Percentiles rank a stretch among this genome's conserved stretches.
Conservation (phyloP, 169 alveolate genomes). For the Amoebophrya sp. region DNA sequence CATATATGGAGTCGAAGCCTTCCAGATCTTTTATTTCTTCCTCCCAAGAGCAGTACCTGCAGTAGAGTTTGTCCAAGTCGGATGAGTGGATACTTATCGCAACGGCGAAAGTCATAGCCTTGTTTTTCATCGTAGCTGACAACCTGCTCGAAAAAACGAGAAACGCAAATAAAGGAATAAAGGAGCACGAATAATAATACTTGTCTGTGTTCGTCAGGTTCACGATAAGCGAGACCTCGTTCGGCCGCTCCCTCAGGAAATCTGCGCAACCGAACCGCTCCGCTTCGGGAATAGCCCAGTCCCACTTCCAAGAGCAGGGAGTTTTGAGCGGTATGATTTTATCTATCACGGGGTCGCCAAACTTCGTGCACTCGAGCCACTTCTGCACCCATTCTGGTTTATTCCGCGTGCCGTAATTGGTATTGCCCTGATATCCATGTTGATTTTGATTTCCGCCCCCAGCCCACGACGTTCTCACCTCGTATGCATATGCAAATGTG, state of each 20-base stretch:
- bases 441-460: too few species aligned
- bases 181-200: too few species aligned
- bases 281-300: neutral
- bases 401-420: too few species aligned
- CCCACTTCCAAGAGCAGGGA: neutral
- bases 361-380: neutral
- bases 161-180: too few species aligned
- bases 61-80: too few species aligned
- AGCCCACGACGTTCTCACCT: too few species aligned
- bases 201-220: neutral
- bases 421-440: too few species aligned
- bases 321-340: neutral
- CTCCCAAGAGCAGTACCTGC: neutral
- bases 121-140: too few species aligned
- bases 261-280: neutral
- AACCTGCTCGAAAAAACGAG: too few species aligned
- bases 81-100: too few species aligned
- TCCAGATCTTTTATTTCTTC: neutral
- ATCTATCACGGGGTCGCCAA: neutral
- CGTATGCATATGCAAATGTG: too few species aligned
- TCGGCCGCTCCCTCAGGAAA: neutral
- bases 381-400: neutral
- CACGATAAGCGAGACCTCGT: neutral
- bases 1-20: neutral
- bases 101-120: too few species aligned